Conservation (phyloP, 768 basidiomycete genomes). For the Aureoboletus auriporus region DNA sequence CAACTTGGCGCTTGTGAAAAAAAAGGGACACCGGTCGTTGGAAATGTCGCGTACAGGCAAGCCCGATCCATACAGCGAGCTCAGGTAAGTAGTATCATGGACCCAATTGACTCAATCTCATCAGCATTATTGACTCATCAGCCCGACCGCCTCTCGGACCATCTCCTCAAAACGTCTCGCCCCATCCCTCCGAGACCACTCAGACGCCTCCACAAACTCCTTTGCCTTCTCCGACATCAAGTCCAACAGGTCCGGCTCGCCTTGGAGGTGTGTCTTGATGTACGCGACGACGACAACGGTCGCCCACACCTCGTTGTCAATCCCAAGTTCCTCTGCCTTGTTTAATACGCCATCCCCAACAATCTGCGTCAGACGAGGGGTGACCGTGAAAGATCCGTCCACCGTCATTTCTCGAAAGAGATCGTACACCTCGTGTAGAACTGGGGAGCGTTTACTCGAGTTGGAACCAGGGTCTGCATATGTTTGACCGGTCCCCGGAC, state of each 20-base stretch:
- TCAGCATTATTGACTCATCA: no score
- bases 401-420: constrained; percentile 38
- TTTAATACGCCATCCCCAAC: constrained; percentile 34
- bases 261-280: constrained; percentile 34
- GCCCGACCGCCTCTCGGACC: constrained; percentile 10
- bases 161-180: constrained; percentile 15
- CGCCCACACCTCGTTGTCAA: constrained; percentile 42
- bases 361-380: constrained; percentile 30
- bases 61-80: no score
- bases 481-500: not conserved
- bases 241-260: constrained; percentile 39
- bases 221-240: constrained; percentile 39
- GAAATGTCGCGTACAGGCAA: no score
- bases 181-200: not conserved
- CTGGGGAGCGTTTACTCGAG: constrained; percentile 3
- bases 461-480: not conserved
- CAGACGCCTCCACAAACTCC: constrained; percentile 32
- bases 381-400: constrained; percentile 45
- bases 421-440: constrained; percentile 29
- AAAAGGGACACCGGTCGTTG: no score
- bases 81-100: no score
- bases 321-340: constrained; percentile 28
- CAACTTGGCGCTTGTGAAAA: no score
- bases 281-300: constrained; percentile 47
- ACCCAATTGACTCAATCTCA: no score